Percentiles rank a stretch among this genome's conserved stretches.
These are phyloP conservation scores for Xanthoconium purpureum DNA, from an alignment of 768 basidiomycete genomes.

Conservation along the genomic window DNA sequence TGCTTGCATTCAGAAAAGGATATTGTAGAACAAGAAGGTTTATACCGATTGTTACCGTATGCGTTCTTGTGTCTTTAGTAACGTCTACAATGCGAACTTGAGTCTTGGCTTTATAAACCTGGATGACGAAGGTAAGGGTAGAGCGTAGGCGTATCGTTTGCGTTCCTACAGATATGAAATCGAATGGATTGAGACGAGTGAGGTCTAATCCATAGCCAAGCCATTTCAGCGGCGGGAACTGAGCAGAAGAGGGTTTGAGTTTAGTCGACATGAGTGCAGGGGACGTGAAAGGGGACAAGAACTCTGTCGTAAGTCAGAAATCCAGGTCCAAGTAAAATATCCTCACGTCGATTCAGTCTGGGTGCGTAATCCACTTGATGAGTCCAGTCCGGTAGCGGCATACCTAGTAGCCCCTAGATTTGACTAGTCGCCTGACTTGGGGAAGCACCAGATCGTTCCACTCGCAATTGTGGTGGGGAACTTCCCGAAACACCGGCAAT, in stretches of 20 bases:
- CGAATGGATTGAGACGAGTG: not conserved
- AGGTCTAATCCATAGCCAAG: conserved; percentile 5
- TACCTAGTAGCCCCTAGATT: too few relatives aligned
- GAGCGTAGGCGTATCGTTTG: not conserved
- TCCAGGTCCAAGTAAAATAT: too few relatives aligned
- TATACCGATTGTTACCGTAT: not conserved
- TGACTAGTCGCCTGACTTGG: too few relatives aligned
- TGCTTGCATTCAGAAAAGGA: not conserved
- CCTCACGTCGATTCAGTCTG: too few relatives aligned
- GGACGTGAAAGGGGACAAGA: not conserved
- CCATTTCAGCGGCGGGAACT: conserved; percentile 7
- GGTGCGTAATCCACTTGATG: too few relatives aligned
- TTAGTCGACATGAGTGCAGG: not conserved
- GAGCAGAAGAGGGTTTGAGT: not conserved
- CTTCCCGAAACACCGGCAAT: too few relatives aligned
- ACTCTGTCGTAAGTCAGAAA: too few relatives aligned
- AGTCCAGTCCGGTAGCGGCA: too few relatives aligned
- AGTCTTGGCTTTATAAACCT: not conserved
- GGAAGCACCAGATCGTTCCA: too few relatives aligned
- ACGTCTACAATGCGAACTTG: conserved; percentile 1
- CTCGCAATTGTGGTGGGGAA: too few relatives aligned
- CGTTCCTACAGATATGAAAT: not conserved
- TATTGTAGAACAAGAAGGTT: too few relatives aligned
- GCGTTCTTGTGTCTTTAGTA: conserved; percentile 1
- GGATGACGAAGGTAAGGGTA: not conserved